Evolutionary conservation across 371 early-diverging fungal genomes (phyloP).

Genomic region (Mortierella sp.): DNA sequence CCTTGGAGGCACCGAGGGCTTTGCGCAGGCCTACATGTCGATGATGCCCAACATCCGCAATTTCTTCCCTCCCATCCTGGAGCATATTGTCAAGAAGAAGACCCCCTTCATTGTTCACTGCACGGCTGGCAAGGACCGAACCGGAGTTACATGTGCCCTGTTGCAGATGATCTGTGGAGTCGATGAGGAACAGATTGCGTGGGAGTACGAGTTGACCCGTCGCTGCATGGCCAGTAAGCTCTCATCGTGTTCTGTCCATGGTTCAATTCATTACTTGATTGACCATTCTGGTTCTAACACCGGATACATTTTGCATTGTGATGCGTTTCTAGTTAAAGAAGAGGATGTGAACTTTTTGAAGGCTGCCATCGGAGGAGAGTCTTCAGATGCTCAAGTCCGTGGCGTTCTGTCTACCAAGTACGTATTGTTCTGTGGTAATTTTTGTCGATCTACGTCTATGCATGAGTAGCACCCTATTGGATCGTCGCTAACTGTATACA

Average conservation of each 20-base stretch:
- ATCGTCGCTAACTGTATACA: background rate
- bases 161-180: constrained; percentile 81
- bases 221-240: constrained; percentile 58
- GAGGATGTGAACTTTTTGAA: constrained; percentile 55
- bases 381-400: constrained; percentile 37
- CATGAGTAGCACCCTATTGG: background rate
- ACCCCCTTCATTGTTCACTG: constrained; percentile 87
- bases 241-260: background rate
- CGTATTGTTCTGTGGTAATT: background rate
- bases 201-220: constrained; percentile 79
- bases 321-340: constrained; percentile 35
- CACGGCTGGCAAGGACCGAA: constrained; percentile 93
- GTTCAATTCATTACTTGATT: background rate
- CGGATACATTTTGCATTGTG: background rate
- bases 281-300: background rate
- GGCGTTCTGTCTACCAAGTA: constrained; percentile 55
- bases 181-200: constrained; percentile 79
- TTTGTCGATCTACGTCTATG: background rate
- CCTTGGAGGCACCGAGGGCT: constrained; percentile 70
- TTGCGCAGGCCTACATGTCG: constrained; percentile 69
- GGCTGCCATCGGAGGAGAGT: constrained; percentile 36
- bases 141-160: constrained; percentile 85
- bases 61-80: constrained; percentile 66
- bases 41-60: constrained; percentile 68
- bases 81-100: constrained; percentile 68